Percentiles rank a stretch among this genome's conserved stretches.
Evolutionary conservation across 2,329 filamentous ascomycete species (phyloP).

Genomic region (Fusarium musae): DNA sequence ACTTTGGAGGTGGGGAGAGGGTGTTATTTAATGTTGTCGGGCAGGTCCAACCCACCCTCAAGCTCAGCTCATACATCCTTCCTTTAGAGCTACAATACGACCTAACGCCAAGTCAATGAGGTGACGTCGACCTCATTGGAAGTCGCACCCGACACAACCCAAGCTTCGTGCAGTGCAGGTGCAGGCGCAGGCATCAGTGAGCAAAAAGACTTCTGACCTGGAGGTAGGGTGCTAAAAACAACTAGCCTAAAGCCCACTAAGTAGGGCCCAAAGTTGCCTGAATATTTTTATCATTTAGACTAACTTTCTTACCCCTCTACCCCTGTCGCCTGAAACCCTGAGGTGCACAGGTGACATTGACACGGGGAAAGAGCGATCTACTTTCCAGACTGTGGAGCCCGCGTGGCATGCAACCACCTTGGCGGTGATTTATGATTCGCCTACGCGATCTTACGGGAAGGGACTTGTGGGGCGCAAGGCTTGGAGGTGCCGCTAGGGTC

Average conservation of each 20-base stretch:
- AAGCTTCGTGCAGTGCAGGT: constrained; percentile 10
- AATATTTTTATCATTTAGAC: accelerated
- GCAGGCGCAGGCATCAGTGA: neutral
- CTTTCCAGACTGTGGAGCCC: constrained; percentile 15
- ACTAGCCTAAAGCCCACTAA: neutral
- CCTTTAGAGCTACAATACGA: neutral
- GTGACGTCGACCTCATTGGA: constrained; percentile 28
- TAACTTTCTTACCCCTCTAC: neutral
- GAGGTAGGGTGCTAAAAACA: accelerated
- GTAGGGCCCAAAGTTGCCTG: accelerated
- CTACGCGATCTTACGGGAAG: neutral
- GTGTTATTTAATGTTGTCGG: constrained; percentile 33
- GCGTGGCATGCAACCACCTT: constrained; percentile 15
- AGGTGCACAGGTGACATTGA: constrained; percentile 24
- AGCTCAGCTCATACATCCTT: constrained; percentile 6
- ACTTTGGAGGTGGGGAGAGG: constrained; percentile 15
- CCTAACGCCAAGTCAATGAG: constrained; percentile 28
- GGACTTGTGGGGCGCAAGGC: constrained; percentile 23
- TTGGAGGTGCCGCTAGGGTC: constrained; percentile 27
- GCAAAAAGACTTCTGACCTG: neutral
- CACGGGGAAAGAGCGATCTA: constrained; percentile 33
- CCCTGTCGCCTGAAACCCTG: neutral
- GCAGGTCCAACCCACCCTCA: constrained; percentile 9
- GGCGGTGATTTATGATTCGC: constrained; percentile 4
- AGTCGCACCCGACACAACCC: constrained; percentile 10